Evolutionary conservation across 1,139 yeast species (phyloP).

Genomic region (Protomyces pachydermus): DNA sequence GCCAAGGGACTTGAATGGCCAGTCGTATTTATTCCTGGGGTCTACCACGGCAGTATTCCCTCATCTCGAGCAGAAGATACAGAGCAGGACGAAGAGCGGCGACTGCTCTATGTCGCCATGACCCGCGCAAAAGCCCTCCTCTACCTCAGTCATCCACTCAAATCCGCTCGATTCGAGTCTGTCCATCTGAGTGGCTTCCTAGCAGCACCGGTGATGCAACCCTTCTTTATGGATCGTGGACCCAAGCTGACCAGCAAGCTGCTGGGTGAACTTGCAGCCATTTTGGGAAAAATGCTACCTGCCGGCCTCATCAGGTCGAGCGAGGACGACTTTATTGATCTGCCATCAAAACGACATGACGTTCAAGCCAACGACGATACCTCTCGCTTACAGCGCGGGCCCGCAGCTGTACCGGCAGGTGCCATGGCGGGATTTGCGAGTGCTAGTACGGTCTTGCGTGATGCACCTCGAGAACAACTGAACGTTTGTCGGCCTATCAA

Average conservation of each 20-base stretch:
- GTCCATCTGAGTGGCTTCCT: conserved; percentile 18
- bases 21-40: conserved; percentile 60
- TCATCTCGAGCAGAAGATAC: conserved; percentile 38
- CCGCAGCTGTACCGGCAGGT: background rate
- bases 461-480: background rate
- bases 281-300: background rate
- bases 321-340: conserved; percentile 5
- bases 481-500: background rate
- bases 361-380: background rate
- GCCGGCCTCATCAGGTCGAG: background rate
- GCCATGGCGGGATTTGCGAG: background rate
- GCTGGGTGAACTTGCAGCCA: conserved; percentile 4
- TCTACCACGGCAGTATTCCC: conserved; percentile 41
- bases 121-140: conserved; percentile 62
- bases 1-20: conserved; percentile 89
- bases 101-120: conserved; percentile 81
- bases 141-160: conserved; percentile 30
- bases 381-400: background rate
- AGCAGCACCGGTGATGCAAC: background rate
- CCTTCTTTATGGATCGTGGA: conserved; percentile 4
- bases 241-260: conserved; percentile 7
- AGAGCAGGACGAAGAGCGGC: conserved; percentile 62
- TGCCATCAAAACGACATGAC: background rate
- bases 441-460: conserved; percentile 8
- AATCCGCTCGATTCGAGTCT: conserved; percentile 15